A percentile compares a stretch with the other conserved stretches of the same genome.
Evolutionary conservation across 1,284 basidiomycete species (phyloP).

Genomic region (Tranzscheliella williamsii): DNA sequence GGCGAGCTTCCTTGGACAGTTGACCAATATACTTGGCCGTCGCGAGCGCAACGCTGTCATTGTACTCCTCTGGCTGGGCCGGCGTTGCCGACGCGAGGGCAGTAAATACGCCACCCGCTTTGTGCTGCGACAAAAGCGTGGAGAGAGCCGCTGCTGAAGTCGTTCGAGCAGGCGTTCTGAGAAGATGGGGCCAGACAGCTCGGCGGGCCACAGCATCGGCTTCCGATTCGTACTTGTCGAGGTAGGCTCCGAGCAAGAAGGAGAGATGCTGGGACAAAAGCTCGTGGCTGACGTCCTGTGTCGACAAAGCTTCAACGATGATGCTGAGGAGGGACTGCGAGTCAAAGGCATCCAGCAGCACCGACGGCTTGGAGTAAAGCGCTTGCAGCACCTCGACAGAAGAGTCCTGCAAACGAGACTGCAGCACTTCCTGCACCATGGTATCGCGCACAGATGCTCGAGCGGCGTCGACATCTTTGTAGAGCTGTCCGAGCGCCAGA

Average conservation of each 20-base stretch:
- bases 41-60: neutral
- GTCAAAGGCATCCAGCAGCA: conserved; percentile 31
- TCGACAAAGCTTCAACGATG: conserved; percentile 19
- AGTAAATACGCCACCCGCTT: neutral
- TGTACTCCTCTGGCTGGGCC: neutral
- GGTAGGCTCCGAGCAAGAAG: conserved; percentile 11
- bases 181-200: conserved; percentile 27
- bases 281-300: conserved; percentile 8
- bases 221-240: conserved; percentile 5
- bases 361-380: conserved; percentile 30
- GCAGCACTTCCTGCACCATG: conserved; percentile 48
- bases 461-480: conserved; percentile 21
- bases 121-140: neutral
- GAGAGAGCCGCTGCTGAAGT: neutral
- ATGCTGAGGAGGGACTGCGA: conserved; percentile 17
- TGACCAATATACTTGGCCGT: neutral
- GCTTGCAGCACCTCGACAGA: conserved; percentile 33
- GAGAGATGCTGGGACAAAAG: conserved; percentile 31
- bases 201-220: conserved; percentile 13
- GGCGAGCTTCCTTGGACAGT: neutral
- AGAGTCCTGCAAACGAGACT: conserved; percentile 35
- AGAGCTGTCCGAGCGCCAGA: conserved; percentile 40
- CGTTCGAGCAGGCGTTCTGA: conserved; percentile 3
- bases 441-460: conserved; percentile 29
- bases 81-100: neutral